These are phyloP conservation scores for Diaporthe caulivora DNA, from an alignment of 2,329 filamentous ascomycete species.

Conservation along the genomic window DNA sequence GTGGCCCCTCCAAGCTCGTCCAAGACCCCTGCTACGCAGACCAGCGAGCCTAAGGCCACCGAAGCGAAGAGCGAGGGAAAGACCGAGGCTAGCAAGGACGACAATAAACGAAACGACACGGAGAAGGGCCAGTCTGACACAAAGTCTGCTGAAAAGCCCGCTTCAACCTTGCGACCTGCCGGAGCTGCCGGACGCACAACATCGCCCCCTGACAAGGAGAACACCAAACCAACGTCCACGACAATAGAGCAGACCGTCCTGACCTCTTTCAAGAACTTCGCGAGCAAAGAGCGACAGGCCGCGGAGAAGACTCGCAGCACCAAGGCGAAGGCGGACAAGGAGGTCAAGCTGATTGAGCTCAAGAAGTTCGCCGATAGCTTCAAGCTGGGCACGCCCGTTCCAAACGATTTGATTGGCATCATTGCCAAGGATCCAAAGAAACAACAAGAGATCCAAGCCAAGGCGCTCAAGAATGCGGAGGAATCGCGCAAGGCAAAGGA, in stretches of 20 bases:
- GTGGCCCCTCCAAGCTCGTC: conserved; percentile 38
- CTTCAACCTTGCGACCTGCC: conserved; percentile 46
- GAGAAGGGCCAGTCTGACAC: conserved; percentile 44
- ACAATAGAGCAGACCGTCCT: conserved; percentile 74
- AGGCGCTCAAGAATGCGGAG: conserved; percentile 82
- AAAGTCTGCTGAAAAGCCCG: conserved; percentile 41
- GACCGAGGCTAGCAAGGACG: conserved; percentile 45
- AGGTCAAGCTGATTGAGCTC: conserved; percentile 91
- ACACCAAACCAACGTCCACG: conserved; percentile 64
- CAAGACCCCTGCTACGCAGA: conserved; percentile 44
- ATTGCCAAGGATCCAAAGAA: conserved; percentile 97
- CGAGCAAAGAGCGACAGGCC: conserved; percentile 66
- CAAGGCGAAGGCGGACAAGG: conserved; percentile 81
- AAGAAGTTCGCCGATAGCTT: conserved; percentile 96
- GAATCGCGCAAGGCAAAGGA: conserved; percentile 55
- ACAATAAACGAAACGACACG: conserved; percentile 47
- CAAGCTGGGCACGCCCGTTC: conserved; percentile 93
- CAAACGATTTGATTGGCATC: conserved; percentile 91
- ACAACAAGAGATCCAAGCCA: conserved; percentile 92
- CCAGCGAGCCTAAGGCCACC: conserved; percentile 49
- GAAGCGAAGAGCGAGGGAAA: conserved; percentile 43
- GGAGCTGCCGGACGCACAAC: conserved; percentile 54
- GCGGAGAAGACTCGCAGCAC: conserved; percentile 68
- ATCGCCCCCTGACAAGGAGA: conserved; percentile 54
- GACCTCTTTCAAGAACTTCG: conserved; percentile 74